Conservation (phyloP, 169 alveolate species). For the Eimeria tenella region DNA sequence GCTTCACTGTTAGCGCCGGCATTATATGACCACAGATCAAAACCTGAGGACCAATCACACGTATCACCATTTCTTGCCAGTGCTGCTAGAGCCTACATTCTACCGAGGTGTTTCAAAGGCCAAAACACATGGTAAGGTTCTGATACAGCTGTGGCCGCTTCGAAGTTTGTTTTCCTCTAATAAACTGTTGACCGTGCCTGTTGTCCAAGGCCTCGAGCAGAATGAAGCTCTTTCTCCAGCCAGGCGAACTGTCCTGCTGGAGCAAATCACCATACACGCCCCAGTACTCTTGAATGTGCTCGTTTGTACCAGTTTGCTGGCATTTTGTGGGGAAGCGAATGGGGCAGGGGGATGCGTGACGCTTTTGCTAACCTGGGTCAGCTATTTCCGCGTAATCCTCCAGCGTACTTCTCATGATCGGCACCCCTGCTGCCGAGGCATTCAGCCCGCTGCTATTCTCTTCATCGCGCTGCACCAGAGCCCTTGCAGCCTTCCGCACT, state of each 20-base stretch:
- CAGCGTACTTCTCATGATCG: neutral
- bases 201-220: slow-evolving; percentile 20
- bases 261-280: neutral
- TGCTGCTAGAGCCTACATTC: neutral
- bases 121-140: too few species aligned
- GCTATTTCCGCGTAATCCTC: slow-evolving; percentile 42
- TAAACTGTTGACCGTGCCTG: neutral
- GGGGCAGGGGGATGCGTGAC: too few species aligned
- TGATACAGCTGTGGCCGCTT: too few species aligned
- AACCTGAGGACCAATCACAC: slow-evolving; percentile 29
- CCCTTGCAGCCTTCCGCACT: slow-evolving; percentile 18
- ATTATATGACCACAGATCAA: slow-evolving; percentile 26
- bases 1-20: slow-evolving; percentile 24
- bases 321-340: too few species aligned
- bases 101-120: too few species aligned
- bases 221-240: slow-evolving; percentile 23
- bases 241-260: slow-evolving; percentile 36
- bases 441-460: neutral
- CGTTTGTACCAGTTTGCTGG: too few species aligned
- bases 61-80: neutral
- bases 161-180: too few species aligned
- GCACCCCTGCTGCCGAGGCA: neutral
- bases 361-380: slow-evolving; percentile 20
- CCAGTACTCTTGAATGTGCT: too few species aligned
- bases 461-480: neutral